phyloP scores from a whole-genome alignment of 495 filamentous ascomycete species.

The Hypoxylon fragiforme region DNA sequence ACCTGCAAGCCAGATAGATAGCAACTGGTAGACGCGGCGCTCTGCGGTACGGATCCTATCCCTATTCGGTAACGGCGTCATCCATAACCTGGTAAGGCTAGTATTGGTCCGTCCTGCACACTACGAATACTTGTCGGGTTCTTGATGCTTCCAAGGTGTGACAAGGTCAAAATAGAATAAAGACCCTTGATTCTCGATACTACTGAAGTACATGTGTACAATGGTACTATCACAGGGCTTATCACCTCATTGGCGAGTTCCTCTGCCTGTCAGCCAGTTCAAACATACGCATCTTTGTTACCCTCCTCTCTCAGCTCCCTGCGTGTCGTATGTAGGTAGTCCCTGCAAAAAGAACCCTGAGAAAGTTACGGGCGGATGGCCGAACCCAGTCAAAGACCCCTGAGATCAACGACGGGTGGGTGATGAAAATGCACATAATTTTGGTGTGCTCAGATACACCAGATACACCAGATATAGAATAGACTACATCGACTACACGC shows the following conservation, averaged over 20 bases:
- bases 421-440: conserved; percentile 3
- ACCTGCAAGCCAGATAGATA: conserved; percentile 17
- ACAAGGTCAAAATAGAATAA: conserved; percentile 11
- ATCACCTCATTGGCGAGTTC: conserved; percentile 20
- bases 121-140: conserved; percentile 32
- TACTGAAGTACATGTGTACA: no score
- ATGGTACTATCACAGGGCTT: conserved; percentile 11
- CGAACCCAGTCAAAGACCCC: conserved; percentile 9
- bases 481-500: no score
- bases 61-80: conserved; percentile 19
- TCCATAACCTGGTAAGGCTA: conserved; percentile 32
- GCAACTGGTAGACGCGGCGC: conserved; percentile 25
- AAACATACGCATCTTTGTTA: no score
- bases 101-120: conserved; percentile 10
- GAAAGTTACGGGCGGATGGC: conserved; percentile 2
- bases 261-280: neutral
- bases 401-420: neutral
- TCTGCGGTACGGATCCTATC: conserved; percentile 24
- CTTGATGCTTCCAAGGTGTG: conserved; percentile 17
- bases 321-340: conserved; percentile 5
- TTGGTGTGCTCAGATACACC: neutral
- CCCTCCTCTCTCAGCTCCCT: conserved; percentile 4
- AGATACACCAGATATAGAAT: conserved; percentile 3
- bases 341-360: conserved; percentile 17
- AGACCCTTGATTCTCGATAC: conserved; percentile 8